phyloP scores from a whole-genome alignment of 306 rosid species.

The Alnus glutinosa region DNA sequence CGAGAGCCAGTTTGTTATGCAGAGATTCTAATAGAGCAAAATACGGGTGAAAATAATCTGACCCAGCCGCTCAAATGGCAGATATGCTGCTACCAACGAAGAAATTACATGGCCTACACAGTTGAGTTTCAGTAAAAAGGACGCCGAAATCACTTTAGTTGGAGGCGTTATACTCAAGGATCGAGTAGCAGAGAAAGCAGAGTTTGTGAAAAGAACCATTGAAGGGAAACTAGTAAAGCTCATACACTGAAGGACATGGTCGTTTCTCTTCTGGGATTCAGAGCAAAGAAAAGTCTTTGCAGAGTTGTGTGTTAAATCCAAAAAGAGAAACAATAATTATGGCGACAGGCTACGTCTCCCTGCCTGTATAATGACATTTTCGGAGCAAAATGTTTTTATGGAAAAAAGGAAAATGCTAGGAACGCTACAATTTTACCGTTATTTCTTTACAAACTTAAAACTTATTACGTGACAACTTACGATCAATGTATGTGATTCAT shows the following conservation, averaged over 20 bases:
- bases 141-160: neutral
- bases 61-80: constrained; percentile 7
- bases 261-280: neutral
- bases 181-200: neutral
- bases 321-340: too few relatives aligned
- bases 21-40: neutral
- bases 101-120: neutral
- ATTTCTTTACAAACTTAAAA: too few relatives aligned
- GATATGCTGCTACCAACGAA: neutral
- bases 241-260: neutral
- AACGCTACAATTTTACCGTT: too few relatives aligned
- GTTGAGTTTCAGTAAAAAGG: neutral
- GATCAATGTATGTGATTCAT: too few relatives aligned
- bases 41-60: neutral
- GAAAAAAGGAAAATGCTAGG: too few relatives aligned
- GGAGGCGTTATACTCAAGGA: too few relatives aligned
- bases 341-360: too few relatives aligned
- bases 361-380: too few relatives aligned
- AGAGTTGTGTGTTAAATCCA: too few relatives aligned
- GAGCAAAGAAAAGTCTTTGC: neutral
- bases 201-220: neutral
- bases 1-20: neutral
- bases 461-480: too few relatives aligned
- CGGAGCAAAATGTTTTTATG: too few relatives aligned
- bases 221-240: neutral